These are phyloP conservation scores for Fraxinus floribunda DNA, from an alignment of 305 asterid genomes.

Conservation along the genomic window DNA sequence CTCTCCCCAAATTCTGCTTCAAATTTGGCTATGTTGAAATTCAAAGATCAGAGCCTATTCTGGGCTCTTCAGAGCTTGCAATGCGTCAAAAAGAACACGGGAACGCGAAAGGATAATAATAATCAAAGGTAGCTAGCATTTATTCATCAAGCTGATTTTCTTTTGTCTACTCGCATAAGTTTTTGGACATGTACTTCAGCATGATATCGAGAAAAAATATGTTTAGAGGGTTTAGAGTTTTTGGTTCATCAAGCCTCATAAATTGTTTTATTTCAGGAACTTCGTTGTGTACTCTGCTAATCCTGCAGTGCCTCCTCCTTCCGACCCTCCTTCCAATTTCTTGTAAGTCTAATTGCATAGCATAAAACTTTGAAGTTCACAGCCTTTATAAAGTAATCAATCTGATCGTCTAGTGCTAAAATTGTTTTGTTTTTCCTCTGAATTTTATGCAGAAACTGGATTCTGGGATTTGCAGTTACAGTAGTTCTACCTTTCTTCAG, in stretches of 20 bases:
- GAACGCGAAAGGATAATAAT: not conserved
- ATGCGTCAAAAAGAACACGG: not conserved
- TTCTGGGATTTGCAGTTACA: constrained; percentile 33
- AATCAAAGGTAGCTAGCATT: constrained; percentile 25
- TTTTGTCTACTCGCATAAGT: not conserved
- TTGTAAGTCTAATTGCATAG: constrained; percentile 26
- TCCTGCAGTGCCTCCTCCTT: constrained; percentile 35
- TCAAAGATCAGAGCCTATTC: constrained; percentile 12
- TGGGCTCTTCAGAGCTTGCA: constrained; percentile 14
- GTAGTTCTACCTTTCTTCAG: constrained; percentile 41
- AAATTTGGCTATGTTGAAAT: not conserved
- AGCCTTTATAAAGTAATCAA: not conserved
- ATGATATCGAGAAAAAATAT: not conserved
- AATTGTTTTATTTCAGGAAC: constrained; percentile 25
- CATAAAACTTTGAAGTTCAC: not conserved
- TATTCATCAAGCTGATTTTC: not conserved
- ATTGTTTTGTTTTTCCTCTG: not conserved
- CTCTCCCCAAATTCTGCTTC: constrained; percentile 19
- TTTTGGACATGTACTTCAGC: not conserved
- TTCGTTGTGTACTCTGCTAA: constrained; percentile 27
- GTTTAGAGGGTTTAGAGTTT: not conserved
- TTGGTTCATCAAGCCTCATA: not conserved
- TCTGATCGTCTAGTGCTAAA: not conserved
- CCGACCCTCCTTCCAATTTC: constrained; percentile 35
- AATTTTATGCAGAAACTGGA: constrained; percentile 31